Base-by-base conservation (phyloP, 495 filamentous ascomycete species). In the Stereocaulon alpinum region DNA sequence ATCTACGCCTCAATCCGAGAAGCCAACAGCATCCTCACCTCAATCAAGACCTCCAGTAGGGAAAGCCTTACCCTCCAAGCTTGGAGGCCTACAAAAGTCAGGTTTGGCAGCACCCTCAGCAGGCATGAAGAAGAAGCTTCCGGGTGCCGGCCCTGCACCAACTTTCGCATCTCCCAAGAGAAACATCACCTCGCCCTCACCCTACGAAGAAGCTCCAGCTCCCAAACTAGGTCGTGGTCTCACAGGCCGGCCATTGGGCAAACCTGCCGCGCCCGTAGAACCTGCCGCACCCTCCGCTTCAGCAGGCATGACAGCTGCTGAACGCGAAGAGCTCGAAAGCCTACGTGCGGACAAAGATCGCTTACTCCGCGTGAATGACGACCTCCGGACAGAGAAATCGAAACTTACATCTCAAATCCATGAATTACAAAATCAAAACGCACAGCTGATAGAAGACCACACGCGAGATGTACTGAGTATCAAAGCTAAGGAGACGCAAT, bases 401-500 rank as follows among this genome's bases (percentile, higher is more conserved):
- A 87, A 82, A 61, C 75, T 92, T 11, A 79, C 77, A 44, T 90
- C 86, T 0, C 86, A 92, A 61, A 81, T 96, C 49, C 84, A 87
- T 55, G 91, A 96, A 68, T 77, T 96, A 2, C 89, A 92, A 70
- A 91, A 95, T 63, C 87, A 96, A 67, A 97, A 99, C 64, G 93
- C 94, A 17, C 86, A 95, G 63, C 78, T 97, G 17, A 97, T 97
- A 54, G 94, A 99, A 73, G 93, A 97, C 64, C 92, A 96, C 67
- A 99, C 94, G 2, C 77, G 92, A 53, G 93, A 97, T 68, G 88
- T 96, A 11, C 79, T 99, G 22, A 89, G 88, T 63, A 91, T 97
- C 71, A 96, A 96, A 64, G 94, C 94, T 40, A 99, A 99, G 70
- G 94, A 97, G 70, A 96, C 94, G 6, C 94, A 99, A 66, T 78